A percentile compares a stretch with the other conserved stretches of the same genome.
Conservation (phyloP, 306 rosid species). For the Dryas drummondii region DNA sequence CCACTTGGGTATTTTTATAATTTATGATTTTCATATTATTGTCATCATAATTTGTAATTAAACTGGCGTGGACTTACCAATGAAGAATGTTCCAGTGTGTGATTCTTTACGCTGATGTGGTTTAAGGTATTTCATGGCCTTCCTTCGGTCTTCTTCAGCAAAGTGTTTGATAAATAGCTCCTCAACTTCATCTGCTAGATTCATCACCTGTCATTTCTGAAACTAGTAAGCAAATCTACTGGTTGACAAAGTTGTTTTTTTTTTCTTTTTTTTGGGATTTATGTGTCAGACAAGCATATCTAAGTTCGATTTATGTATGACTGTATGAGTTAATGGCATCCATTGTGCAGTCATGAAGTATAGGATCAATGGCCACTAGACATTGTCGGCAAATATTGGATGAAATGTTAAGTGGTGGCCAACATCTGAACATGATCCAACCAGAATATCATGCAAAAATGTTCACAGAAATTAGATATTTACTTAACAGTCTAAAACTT, state of each 20-base stretch:
- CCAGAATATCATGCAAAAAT: slow-evolving; percentile 27
- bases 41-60: neutral
- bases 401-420: slow-evolving; percentile 50
- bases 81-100: slow-evolving; percentile 82
- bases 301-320: slow-evolving; percentile 25
- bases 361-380: slow-evolving; percentile 62
- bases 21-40: neutral
- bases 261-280: neutral
- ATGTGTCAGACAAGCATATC: slow-evolving; percentile 62
- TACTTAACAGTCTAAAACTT: neutral
- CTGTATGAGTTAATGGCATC: slow-evolving; percentile 25
- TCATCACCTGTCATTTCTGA: slow-evolving; percentile 63
- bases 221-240: slow-evolving; percentile 34
- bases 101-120: slow-evolving; percentile 80
- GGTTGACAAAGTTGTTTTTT: slow-evolving; percentile 18
- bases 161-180: slow-evolving; percentile 68
- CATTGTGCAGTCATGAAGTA: slow-evolving; percentile 43
- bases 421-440: slow-evolving; percentile 44
- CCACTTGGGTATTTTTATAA: slow-evolving; percentile 1
- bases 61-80: slow-evolving; percentile 55
- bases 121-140: slow-evolving; percentile 95
- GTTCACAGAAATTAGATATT: slow-evolving; percentile 25
- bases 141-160: slow-evolving; percentile 70
- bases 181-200: slow-evolving; percentile 77
- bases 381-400: slow-evolving; percentile 52